Evolutionary conservation across 192 early-diverging fungal genomes (phyloP).

Genomic region (Gryganskiella cystojenkinii): DNA sequence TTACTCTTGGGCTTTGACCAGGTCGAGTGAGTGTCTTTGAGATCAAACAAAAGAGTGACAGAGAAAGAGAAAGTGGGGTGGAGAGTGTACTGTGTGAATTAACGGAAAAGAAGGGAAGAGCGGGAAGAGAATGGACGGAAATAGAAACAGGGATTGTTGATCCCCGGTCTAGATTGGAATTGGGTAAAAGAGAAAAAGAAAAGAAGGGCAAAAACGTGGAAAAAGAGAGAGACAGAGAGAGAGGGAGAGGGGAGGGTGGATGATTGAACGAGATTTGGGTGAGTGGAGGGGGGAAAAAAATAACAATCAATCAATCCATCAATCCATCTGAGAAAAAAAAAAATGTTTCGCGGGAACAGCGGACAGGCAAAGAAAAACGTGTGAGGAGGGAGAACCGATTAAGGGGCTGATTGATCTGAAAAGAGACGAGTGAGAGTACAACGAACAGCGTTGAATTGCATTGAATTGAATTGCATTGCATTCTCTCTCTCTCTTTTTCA

Average conservation of each 20-base stretch:
- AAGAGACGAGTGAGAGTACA: too few species aligned
- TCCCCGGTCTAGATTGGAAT: too few species aligned
- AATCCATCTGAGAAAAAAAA: neutral
- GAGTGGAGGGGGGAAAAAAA: neutral
- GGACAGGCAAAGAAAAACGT: too few species aligned
- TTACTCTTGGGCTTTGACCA: too few species aligned
- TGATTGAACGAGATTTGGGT: neutral
- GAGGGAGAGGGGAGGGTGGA: neutral
- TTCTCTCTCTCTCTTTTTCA: neutral
- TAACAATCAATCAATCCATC: too few species aligned
- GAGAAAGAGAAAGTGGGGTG: neutral
- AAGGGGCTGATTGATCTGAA: neutral
- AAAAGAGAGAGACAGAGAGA: neutral
- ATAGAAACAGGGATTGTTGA: neutral
- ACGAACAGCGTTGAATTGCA: too few species aligned
- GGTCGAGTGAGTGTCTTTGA: too few species aligned
- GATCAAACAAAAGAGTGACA: too few species aligned
- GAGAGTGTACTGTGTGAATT: neutral
- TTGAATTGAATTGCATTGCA: too few species aligned
- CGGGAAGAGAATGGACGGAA: neutral
- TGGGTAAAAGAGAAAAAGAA: neutral
- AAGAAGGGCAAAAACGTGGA: neutral
- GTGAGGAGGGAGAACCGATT: neutral
- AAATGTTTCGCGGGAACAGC: slow-evolving; percentile 5
- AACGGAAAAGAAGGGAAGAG: neutral